Conservation (phyloP, 179 eudicot species). For the Spinacia oleracea region DNA sequence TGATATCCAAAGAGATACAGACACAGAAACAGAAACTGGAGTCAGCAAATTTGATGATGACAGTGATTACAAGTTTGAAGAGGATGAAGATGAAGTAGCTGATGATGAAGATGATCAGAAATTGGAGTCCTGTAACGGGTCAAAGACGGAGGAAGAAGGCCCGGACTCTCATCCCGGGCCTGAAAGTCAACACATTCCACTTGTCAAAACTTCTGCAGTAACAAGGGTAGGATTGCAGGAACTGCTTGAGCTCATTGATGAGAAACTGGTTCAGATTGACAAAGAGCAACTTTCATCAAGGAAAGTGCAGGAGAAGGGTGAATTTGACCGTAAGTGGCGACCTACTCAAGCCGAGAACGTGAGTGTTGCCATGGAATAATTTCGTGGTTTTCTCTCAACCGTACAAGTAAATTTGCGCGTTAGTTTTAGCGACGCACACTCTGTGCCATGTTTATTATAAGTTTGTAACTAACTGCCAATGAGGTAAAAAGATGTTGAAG, state of each 20-base stretch:
- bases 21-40: conserved; percentile 23
- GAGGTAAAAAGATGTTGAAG: background rate
- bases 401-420: background rate
- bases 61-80: conserved; percentile 24
- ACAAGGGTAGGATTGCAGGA: conserved; percentile 83
- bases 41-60: conserved; percentile 29
- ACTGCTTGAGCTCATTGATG: conserved; percentile 73
- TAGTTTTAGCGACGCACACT: background rate
- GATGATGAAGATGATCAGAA: conserved; percentile 31
- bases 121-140: conserved; percentile 14
- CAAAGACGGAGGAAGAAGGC: conserved; percentile 13
- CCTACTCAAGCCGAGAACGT: conserved; percentile 54
- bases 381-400: background rate
- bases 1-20: conserved; percentile 53
- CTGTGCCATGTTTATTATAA: background rate
- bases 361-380: conserved; percentile 47
- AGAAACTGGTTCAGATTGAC: conserved; percentile 44
- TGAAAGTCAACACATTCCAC: conserved; percentile 33
- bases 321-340: conserved; percentile 74
- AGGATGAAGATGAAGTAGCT: conserved; percentile 28
- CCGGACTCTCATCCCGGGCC: conserved; percentile 19
- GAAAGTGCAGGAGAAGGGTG: conserved; percentile 42
- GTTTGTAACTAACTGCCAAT: background rate
- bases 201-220: conserved; percentile 74
- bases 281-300: conserved; percentile 17